phyloP scores from a whole-genome alignment of 1,139 yeast genomes.

The Nakaseomyces kungkrabaensis region DNA sequence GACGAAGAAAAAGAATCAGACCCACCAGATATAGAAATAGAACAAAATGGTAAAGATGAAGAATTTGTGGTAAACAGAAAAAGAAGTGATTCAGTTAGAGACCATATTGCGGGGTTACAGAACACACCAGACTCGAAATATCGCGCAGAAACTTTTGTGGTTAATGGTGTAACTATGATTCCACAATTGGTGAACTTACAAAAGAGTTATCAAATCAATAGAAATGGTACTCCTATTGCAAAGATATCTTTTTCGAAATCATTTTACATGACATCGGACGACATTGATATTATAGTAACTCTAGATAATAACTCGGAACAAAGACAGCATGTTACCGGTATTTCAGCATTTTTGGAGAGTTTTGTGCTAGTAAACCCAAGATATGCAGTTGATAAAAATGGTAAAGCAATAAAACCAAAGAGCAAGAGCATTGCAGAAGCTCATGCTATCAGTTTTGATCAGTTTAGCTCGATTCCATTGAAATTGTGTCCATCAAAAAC shows the following conservation, averaged over 20 bases:
- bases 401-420: conserved; percentile 11
- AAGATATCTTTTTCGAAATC: conserved; percentile 33
- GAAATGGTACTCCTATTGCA: conserved; percentile 29
- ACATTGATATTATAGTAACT: conserved; percentile 34
- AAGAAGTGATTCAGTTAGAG: conserved; percentile 4
- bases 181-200: conserved; percentile 28
- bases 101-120: conserved; percentile 2
- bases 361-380: conserved; percentile 28
- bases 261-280: conserved; percentile 43
- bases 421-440: conserved; percentile 22
- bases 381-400: conserved; percentile 12
- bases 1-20: conserved; percentile 3
- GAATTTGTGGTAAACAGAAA: conserved; percentile 2
- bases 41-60: background rate
- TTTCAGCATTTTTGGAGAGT: conserved; percentile 27
- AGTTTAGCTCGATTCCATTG: conserved; percentile 19
- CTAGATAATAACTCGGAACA: conserved; percentile 11
- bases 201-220: conserved; percentile 29
- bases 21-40: background rate
- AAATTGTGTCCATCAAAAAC: conserved; percentile 28
- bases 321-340: conserved; percentile 23
- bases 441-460: conserved; percentile 26
- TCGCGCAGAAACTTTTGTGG: background rate
- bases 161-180: conserved; percentile 5
- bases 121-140: background rate